phyloP scores from a whole-genome alignment of 306 rosid genomes.

The Chamaecrista fasciculata region DNA sequence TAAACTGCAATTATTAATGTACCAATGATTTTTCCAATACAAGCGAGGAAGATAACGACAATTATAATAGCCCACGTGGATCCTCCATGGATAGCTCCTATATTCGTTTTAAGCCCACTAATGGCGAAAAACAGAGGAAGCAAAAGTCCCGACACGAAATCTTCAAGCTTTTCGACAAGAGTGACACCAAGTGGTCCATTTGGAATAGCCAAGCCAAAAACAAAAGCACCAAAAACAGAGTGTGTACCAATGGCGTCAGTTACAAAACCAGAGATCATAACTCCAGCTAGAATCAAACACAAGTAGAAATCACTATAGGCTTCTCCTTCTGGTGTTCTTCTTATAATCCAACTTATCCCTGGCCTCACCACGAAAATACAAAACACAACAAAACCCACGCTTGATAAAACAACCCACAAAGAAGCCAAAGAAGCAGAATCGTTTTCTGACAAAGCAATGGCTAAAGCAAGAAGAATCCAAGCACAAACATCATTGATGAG shows the following conservation, averaged over 20 bases:
- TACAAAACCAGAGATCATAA: conserved; percentile 80
- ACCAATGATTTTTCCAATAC: conserved; percentile 71
- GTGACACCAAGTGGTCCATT: conserved; percentile 81
- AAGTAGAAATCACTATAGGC: conserved; percentile 62
- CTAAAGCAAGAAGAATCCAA: conserved; percentile 78
- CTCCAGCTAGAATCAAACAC: conserved; percentile 79
- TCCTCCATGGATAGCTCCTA: conserved; percentile 32
- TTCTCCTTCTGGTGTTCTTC: conserved; percentile 87
- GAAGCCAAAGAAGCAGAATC: conserved; percentile 52
- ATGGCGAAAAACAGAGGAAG: conserved; percentile 91
- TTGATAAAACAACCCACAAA: conserved; percentile 72
- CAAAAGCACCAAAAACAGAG: conserved; percentile 88
- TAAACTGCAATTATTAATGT: conserved; percentile 52
- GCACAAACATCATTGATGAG: conserved; percentile 80
- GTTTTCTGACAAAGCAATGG: conserved; percentile 72
- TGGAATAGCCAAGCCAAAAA: conserved; percentile 85
- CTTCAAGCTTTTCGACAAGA: conserved; percentile 92
- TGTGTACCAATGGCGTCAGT: conserved; percentile 96
- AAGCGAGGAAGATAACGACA: conserved; percentile 54
- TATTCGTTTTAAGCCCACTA: conserved; percentile 78
- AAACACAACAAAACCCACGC: conserved; percentile 54
- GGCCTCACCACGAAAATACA: conserved; percentile 63
- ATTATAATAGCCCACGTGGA: conserved; percentile 56
- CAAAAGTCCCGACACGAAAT: conserved; percentile 86
- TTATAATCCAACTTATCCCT: conserved; percentile 52